Evolutionary conservation across 1,284 basidiomycete species (phyloP).

Genomic region (Apiotrichum gracile): DNA sequence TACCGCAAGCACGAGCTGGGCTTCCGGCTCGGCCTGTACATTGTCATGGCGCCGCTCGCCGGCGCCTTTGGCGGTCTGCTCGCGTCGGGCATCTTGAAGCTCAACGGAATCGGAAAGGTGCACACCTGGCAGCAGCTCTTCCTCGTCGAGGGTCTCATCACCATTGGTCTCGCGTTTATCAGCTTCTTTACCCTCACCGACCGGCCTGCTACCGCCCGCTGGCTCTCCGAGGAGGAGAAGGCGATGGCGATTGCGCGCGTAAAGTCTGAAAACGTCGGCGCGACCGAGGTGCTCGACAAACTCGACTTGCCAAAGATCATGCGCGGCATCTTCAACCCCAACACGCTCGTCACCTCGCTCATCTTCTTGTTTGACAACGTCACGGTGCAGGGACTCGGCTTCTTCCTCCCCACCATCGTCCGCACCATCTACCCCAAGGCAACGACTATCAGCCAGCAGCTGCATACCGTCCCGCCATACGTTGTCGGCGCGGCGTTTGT

Average conservation of each 20-base stretch:
- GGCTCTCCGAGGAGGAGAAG: constrained; percentile 24
- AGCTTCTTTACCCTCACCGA: constrained; percentile 25
- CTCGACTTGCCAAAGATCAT: constrained; percentile 6
- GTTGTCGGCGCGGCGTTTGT: constrained; percentile 33
- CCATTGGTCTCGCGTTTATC: constrained; percentile 22
- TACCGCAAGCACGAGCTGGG: constrained; percentile 17
- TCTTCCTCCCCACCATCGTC: constrained; percentile 31
- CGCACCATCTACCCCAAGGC: constrained; percentile 26
- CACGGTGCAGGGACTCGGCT: constrained; percentile 23
- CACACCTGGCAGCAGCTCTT: constrained; percentile 22
- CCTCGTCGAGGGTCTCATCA: constrained; percentile 35
- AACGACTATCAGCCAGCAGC: constrained; percentile 29
- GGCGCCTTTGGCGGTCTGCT: constrained; percentile 20
- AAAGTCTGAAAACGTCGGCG: constrained; percentile 23
- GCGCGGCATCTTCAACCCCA: constrained; percentile 20
- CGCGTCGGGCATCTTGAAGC: constrained; percentile 16
- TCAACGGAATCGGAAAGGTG: constrained; percentile 18
- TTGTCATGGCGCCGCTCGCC: constrained; percentile 9
- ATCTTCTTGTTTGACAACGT: constrained; percentile 47
- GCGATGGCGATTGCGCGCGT: constrained; percentile 23
- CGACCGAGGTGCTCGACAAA: constrained; percentile 14
- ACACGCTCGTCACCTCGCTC: constrained; percentile 26
- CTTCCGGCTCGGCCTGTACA: constrained; percentile 14
- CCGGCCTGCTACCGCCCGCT: constrained; percentile 21
- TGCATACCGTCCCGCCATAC: constrained; percentile 42